phyloP scores from a whole-genome alignment of 441 rosid genomes.

The Pelargonium fulgidum region DNA sequence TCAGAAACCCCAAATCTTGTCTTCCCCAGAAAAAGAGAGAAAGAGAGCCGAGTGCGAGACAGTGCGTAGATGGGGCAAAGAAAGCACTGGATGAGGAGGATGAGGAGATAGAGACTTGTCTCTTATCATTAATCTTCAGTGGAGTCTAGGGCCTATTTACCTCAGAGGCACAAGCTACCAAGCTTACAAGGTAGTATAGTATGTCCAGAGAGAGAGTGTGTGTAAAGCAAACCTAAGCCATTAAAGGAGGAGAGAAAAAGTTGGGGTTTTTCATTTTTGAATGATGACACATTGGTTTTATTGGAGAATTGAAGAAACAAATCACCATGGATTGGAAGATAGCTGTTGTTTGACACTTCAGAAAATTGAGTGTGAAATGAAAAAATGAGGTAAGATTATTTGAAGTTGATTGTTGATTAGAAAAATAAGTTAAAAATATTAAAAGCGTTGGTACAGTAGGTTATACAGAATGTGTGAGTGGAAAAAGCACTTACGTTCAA shows the following conservation, averaged over 20 bases:
- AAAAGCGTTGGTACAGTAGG: too few species aligned
- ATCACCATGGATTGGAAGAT: slow-evolving; percentile 27
- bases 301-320: slow-evolving; percentile 23
- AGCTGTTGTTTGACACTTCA: slow-evolving; percentile 20
- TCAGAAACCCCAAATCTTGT: slow-evolving; percentile 24
- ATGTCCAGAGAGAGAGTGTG: slow-evolving; percentile 21
- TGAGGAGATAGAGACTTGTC: slow-evolving; percentile 24
- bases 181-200: slow-evolving; percentile 32
- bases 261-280: slow-evolving; percentile 10
- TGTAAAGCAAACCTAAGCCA: slow-evolving; percentile 37
- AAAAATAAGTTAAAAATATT: too few species aligned
- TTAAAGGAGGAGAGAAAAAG: slow-evolving; percentile 20
- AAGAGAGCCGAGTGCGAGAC: slow-evolving; percentile 9
- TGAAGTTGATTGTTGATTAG: too few species aligned
- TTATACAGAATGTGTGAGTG: too few species aligned
- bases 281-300: slow-evolving; percentile 31
- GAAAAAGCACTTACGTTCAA: too few species aligned
- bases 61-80: slow-evolving; percentile 21
- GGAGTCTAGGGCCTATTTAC: slow-evolving; percentile 62
- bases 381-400: too few species aligned
- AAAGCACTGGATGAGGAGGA: slow-evolving; percentile 35
- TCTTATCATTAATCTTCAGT: slow-evolving; percentile 40
- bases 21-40: slow-evolving; percentile 13
- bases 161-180: slow-evolving; percentile 60
- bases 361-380: background rate